A percentile compares a stretch with the other conserved stretches of the same genome.
These are phyloP conservation scores for Filobasidium floriforme DNA, from an alignment of 768 basidiomycete genomes.

Conservation along the genomic window DNA sequence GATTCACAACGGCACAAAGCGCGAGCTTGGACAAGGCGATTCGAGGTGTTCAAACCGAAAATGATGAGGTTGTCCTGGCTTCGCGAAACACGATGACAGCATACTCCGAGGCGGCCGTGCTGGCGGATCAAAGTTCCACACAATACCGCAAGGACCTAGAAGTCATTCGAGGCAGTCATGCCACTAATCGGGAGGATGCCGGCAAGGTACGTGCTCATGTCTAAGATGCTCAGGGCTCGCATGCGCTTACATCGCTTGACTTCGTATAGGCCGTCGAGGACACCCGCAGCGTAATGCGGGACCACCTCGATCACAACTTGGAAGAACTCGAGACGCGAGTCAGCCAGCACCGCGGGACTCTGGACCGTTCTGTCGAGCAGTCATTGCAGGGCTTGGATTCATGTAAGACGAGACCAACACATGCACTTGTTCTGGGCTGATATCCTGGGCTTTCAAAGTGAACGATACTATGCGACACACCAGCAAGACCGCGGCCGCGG, in stretches of 20 bases:
- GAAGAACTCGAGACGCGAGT: not conserved
- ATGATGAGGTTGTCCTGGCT: constrained; percentile 53
- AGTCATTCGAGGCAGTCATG: not conserved
- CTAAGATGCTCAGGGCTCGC: not conserved
- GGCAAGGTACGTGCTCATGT: constrained; percentile 6
- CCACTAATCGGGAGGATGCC: constrained; percentile 4
- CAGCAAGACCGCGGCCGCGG: too few species aligned
- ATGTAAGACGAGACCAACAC: too few species aligned
- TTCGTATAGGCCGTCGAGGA: not conserved
- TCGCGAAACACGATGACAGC: constrained; percentile 51
- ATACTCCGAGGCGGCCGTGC: constrained; percentile 16
- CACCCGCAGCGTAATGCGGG: not conserved
- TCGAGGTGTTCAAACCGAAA: constrained; percentile 53
- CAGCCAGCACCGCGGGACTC: too few species aligned
- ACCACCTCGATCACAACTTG: not conserved
- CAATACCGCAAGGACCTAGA: constrained; percentile 27
- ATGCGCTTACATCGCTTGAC: too few species aligned
- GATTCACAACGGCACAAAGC: constrained; percentile 64
- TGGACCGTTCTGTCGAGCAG: too few species aligned
- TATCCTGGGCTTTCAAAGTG: too few species aligned
- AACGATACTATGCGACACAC: too few species aligned
- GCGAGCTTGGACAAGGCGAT: constrained; percentile 58
- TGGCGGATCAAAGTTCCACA: constrained; percentile 21
- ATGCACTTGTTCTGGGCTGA: too few species aligned
- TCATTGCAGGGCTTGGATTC: too few species aligned